Evolutionary conservation across 2,329 filamentous ascomycete species (phyloP).

Genomic region (Verticillium zaregamsianum): DNA sequence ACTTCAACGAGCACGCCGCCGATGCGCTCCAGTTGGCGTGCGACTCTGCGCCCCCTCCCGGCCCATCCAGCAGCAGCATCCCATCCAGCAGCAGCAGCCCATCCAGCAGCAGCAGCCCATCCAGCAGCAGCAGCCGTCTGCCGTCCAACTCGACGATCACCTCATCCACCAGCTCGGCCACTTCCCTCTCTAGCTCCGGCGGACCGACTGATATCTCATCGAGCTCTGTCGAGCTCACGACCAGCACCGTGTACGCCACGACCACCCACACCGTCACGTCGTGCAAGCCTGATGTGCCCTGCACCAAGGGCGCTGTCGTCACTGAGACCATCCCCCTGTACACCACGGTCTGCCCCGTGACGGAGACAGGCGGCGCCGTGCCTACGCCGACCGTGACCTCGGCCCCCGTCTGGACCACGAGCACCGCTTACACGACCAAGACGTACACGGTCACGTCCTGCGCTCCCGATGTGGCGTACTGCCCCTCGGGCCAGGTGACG

Average conservation of each 20-base stretch:
- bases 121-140: constrained; percentile 2
- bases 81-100: constrained; percentile 11
- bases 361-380: neutral
- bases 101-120: constrained; percentile 4
- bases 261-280: constrained; percentile 11
- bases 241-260: constrained; percentile 15
- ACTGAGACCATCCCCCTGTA: constrained; percentile 33
- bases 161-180: constrained; percentile 7
- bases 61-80: constrained; percentile 5
- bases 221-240: constrained; percentile 3
- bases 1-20: constrained; percentile 30
- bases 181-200: constrained; percentile 3
- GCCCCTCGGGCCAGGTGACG: constrained; percentile 19
- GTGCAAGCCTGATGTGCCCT: constrained; percentile 8
- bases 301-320: constrained; percentile 19
- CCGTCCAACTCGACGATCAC: constrained; percentile 8
- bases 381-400: neutral
- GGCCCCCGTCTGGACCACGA: constrained; percentile 8
- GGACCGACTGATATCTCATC: constrained; percentile 7
- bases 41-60: constrained; percentile 19
- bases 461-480: constrained; percentile 4
- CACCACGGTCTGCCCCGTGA: constrained; percentile 32
- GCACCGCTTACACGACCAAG: constrained; percentile 13
- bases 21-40: constrained; percentile 34
- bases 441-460: constrained; percentile 13